These are phyloP conservation scores for Flammula alnicola DNA, from an alignment of 1,284 basidiomycete species.

Conservation along the genomic window DNA sequence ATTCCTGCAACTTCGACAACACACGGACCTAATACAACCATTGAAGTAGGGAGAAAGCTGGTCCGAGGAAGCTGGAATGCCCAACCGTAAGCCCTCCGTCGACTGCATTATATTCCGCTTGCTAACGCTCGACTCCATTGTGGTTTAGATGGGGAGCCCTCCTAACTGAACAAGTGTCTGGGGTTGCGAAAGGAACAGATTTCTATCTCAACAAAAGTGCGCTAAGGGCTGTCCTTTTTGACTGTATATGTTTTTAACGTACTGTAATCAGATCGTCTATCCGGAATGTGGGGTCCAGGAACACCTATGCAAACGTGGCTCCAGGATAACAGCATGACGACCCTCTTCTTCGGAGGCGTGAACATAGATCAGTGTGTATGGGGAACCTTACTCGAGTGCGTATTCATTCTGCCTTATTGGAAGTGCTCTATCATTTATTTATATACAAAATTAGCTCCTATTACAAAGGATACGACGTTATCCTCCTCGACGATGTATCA, in stretches of 20 bases:
- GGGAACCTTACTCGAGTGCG: slow-evolving; percentile 35
- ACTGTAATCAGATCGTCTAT: slow-evolving; percentile 28
- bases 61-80: slow-evolving; percentile 36
- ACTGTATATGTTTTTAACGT: background rate
- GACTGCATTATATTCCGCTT: background rate
- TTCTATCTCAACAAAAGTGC: slow-evolving; percentile 38
- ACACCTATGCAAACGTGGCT: slow-evolving; percentile 38
- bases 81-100: slow-evolving; percentile 26
- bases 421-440: background rate
- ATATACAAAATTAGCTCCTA: slow-evolving; percentile 25
- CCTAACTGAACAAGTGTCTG: slow-evolving; percentile 29
- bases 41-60: slow-evolving; percentile 31
- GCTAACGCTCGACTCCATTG: background rate
- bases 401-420: background rate
- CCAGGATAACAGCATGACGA: slow-evolving; percentile 35
- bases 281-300: slow-evolving; percentile 36
- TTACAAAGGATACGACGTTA: slow-evolving; percentile 37
- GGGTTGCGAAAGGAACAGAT: slow-evolving; percentile 34
- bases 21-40: slow-evolving; percentile 26
- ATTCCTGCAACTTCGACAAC: slow-evolving; percentile 23
- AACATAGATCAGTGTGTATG: slow-evolving; percentile 38
- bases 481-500: slow-evolving; percentile 35
- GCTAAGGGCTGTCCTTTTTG: background rate
- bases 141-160: slow-evolving; percentile 28
- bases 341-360: slow-evolving; percentile 36